Evolutionary conservation across 2,329 filamentous ascomycete genomes (phyloP).

Genomic region (Fusarium sp.): DNA sequence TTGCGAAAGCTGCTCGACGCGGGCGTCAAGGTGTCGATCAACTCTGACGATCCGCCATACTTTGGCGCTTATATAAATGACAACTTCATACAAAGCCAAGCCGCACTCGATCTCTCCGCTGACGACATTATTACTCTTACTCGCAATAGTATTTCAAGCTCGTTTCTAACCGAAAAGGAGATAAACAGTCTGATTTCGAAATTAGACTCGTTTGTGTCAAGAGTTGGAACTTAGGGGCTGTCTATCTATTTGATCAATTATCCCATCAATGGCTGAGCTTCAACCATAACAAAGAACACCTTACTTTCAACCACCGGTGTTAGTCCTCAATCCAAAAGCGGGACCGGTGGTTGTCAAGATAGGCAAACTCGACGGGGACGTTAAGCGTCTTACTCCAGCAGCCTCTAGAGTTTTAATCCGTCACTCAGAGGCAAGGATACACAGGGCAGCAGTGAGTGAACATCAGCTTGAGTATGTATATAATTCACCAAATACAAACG

Average conservation of each 20-base stretch:
- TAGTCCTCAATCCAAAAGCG: too few species aligned
- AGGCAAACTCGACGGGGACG: too few species aligned
- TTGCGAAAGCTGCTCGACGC: not conserved
- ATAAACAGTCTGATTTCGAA: not conserved
- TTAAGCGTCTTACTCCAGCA: too few species aligned
- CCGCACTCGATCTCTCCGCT: not conserved
- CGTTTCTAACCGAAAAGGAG: not conserved
- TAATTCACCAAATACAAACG: too few species aligned
- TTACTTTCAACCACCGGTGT: too few species aligned
- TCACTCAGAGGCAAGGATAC: too few species aligned
- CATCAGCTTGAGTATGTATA: too few species aligned
- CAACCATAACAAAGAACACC: not conserved
- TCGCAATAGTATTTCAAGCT: not conserved
- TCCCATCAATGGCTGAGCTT: not conserved
- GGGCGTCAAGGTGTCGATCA: not conserved
- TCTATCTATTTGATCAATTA: not conserved
- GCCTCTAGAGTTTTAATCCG: too few species aligned
- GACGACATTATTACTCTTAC: not conserved
- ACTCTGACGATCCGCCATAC: not conserved
- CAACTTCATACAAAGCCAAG: not conserved
- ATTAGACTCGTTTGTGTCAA: not conserved
- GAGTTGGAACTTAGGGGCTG: fast-evolving
- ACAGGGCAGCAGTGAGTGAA: too few species aligned
- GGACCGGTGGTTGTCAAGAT: too few species aligned
- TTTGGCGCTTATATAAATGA: not conserved